These are phyloP conservation scores for Magnusiomyces suaveolens DNA, from an alignment of 1,139 yeast genomes.

Conservation along the genomic window DNA sequence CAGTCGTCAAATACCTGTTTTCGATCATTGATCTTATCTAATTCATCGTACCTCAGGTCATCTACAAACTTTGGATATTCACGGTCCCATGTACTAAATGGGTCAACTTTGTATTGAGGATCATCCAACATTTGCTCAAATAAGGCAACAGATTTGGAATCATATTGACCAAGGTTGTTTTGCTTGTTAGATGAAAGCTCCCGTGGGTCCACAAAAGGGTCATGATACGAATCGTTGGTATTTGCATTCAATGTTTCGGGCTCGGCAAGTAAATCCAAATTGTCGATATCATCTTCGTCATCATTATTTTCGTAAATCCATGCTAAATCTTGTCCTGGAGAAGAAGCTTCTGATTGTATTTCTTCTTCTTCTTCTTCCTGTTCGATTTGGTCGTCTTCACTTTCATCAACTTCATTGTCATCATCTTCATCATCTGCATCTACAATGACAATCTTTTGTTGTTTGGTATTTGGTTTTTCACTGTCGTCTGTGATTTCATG, in stretches of 20 bases:
- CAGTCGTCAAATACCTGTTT: slow-evolving; percentile 37
- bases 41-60: slow-evolving; percentile 35
- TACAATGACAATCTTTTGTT: slow-evolving; percentile 8
- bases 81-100: slow-evolving; percentile 41
- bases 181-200: background rate
- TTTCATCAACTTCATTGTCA: slow-evolving; percentile 14
- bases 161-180: slow-evolving; percentile 4
- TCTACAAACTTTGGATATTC: slow-evolving; percentile 36
- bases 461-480: background rate
- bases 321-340: slow-evolving; percentile 12
- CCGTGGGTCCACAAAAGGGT: background rate
- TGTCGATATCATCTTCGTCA: slow-evolving; percentile 15
- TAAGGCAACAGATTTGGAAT: slow-evolving; percentile 10
- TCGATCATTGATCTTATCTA: slow-evolving; percentile 33
- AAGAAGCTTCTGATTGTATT: slow-evolving; percentile 15
- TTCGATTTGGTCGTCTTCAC: slow-evolving; percentile 13
- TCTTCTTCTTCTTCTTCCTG: slow-evolving; percentile 18
- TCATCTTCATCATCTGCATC: slow-evolving; percentile 13
- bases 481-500: slow-evolving; percentile 12
- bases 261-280: slow-evolving; percentile 10
- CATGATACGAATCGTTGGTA: background rate
- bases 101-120: slow-evolving; percentile 27
- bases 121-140: slow-evolving; percentile 30
- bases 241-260: background rate
- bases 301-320: slow-evolving; percentile 11